phyloP scores from a whole-genome alignment of 768 basidiomycete species.

The Xerocomellus chrysenteron region DNA sequence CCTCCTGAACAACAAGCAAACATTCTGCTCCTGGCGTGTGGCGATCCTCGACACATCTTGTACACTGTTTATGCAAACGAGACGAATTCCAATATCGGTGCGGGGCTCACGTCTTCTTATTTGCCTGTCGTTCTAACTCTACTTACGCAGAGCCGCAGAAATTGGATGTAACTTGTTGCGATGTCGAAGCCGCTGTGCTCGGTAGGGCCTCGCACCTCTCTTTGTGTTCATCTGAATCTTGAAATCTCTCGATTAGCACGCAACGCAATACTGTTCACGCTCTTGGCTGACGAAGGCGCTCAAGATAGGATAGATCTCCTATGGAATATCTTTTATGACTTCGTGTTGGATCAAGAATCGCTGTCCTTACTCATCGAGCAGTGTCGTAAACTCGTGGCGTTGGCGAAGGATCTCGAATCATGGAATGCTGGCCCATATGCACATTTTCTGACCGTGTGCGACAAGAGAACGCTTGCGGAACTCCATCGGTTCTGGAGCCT shows the following conservation, averaged over 20 bases:
- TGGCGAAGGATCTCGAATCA: conserved; percentile 16
- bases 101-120: neutral
- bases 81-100: conserved; percentile 9
- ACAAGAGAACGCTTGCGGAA: conserved; percentile 23
- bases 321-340: conserved; percentile 35
- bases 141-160: conserved; percentile 21
- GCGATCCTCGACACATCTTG: conserved; percentile 54
- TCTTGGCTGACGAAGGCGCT: conserved; percentile 25
- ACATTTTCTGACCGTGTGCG: conserved; percentile 23
- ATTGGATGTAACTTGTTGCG: conserved; percentile 32
- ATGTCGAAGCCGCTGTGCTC: conserved; percentile 29
- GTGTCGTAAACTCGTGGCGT: conserved; percentile 22
- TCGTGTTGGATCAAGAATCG: conserved; percentile 25
- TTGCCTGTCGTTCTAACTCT: neutral
- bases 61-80: conserved; percentile 41
- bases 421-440: conserved; percentile 31
- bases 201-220: conserved; percentile 15
- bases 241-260: conserved; percentile 20
- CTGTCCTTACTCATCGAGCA: conserved; percentile 27
- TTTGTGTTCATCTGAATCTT: neutral
- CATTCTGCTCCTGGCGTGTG: conserved; percentile 56
- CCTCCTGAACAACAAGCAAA: conserved; percentile 46
- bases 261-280: conserved; percentile 29
- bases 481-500: conserved; percentile 23
- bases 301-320: conserved; percentile 16